Base-by-base conservation (phyloP, 345 rosid species). In the Camelina neglecta region DNA sequence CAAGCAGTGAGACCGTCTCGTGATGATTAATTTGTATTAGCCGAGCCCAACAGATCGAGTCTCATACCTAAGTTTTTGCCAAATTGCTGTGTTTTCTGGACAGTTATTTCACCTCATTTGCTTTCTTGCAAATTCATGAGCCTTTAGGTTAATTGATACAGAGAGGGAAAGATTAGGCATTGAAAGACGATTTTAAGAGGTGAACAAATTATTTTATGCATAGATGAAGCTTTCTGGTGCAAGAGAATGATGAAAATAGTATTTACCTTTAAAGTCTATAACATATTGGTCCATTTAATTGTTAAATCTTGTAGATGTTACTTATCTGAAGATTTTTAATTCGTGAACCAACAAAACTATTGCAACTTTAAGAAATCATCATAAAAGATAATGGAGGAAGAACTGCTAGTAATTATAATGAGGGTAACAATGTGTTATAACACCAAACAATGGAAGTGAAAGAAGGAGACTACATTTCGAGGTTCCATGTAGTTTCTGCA, bases 401-500 rank as follows among this genome's bases (percentile, higher is more conserved):
- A 29, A 29, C 31, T 29, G 31, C 31, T 29, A 29, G 31, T 29
- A 29, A 29, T 29, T 29, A 29, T 29, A 29, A 4, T 0, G 31
- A 29, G 31, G 5, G 5, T 29, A 29, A 29, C 31, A 29, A 16
- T 31, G 73, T 21, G 42, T 47, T 38, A 51, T 20, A 69, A 51
- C 63, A 44, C 33, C 42, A 67, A 68, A 75, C 49, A 60, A 75
- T 60, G 4, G 31, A 45, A 38, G 16, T 42, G 41, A 5, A 13
- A 13, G 15, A 35, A 8, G 39, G 24, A 58, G 69, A 47, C 78
- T 74, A 89, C 81, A 92, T 80, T 60, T 90, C 93, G 39, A 92
- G 80, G 81, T 86, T 83, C 97, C 96, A 92, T 8, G 87, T 86
- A 5, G 80, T 88, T 83, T 92, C 97, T 7, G 93, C 97, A 8